phyloP scores from a whole-genome alignment of 495 filamentous ascomycete species.

The Aspergillus steynii region DNA sequence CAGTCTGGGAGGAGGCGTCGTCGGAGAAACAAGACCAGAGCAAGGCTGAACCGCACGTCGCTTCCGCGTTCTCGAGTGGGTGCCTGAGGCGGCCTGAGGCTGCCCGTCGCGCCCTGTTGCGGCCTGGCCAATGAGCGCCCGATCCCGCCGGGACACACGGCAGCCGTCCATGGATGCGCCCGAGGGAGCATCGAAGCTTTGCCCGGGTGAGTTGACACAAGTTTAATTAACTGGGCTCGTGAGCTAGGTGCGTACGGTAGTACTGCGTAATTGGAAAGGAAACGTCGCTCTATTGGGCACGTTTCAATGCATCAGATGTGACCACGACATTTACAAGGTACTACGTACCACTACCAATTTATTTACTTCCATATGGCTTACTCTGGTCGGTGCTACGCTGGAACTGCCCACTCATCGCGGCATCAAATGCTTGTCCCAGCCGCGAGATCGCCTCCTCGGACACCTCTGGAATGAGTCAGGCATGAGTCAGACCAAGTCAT shows the following conservation, averaged over 20 bases:
- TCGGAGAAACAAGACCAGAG: conserved; percentile 38
- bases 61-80: conserved; percentile 16
- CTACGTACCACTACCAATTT: not conserved
- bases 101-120: not conserved
- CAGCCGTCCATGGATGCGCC: conserved; percentile 16
- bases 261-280: too few relatives aligned
- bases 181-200: not conserved
- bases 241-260: too few relatives aligned
- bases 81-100: conserved; percentile 32
- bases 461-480: conserved; percentile 37
- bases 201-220: not conserved
- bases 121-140: conserved; percentile 6
- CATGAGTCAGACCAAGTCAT: conserved; percentile 24
- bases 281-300: not conserved
- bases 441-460: conserved; percentile 43
- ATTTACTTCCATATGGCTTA: conserved; percentile 41
- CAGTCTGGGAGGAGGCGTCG: conserved; percentile 29
- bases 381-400: conserved; percentile 38
- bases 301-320: not conserved
- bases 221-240: not conserved
- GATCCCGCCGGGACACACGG: not conserved
- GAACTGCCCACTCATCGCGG: conserved; percentile 38
- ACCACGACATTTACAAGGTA: not conserved
- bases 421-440: conserved; percentile 43
- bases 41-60: conserved; percentile 15